Percentiles rank a stretch among this genome's conserved stretches.
These are phyloP conservation scores for Flaveria linearis DNA, from an alignment of 129 eudicot species.

Conservation along the genomic window DNA sequence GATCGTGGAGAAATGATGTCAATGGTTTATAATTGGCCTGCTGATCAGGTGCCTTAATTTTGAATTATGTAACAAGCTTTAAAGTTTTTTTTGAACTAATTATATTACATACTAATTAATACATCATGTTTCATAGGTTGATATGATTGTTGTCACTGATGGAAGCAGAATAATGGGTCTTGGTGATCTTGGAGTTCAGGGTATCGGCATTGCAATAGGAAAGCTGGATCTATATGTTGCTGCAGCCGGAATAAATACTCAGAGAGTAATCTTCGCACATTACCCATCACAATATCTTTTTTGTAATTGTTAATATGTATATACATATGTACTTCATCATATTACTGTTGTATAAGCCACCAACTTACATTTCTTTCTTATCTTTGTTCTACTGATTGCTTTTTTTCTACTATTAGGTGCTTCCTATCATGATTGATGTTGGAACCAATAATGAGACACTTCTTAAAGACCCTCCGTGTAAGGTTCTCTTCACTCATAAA, in stretches of 20 bases:
- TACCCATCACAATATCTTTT: constrained; percentile 15
- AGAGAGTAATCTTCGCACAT: no score
- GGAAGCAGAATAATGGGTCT: constrained; percentile 94
- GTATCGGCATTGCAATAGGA: constrained; percentile 93
- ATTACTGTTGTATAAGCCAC: background rate
- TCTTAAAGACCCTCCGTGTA: constrained; percentile 77
- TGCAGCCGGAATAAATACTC: constrained; percentile 99
- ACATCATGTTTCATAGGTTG: constrained; percentile 57
- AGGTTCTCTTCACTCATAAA: constrained; percentile 18
- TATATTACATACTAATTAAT: background rate
- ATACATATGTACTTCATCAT: background rate
- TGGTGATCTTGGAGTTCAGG: constrained; percentile 98
- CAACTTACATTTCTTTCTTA: constrained; percentile 7
- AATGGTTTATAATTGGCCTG: no score
- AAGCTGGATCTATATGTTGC: constrained; percentile 96
- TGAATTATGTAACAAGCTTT: no score
- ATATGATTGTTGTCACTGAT: constrained; percentile 97
- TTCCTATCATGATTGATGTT: constrained; percentile 96
- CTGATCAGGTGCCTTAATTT: no score
- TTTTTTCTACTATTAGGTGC: constrained; percentile 55
- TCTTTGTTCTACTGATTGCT: no score
- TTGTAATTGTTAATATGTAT: background rate
- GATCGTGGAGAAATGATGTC: no score
- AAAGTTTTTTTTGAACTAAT: background rate
- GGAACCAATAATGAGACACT: constrained; percentile 94